Base-by-base conservation (phyloP, 1,284 basidiomycete species). In the Apiotrichum mycotoxinovorans region DNA sequence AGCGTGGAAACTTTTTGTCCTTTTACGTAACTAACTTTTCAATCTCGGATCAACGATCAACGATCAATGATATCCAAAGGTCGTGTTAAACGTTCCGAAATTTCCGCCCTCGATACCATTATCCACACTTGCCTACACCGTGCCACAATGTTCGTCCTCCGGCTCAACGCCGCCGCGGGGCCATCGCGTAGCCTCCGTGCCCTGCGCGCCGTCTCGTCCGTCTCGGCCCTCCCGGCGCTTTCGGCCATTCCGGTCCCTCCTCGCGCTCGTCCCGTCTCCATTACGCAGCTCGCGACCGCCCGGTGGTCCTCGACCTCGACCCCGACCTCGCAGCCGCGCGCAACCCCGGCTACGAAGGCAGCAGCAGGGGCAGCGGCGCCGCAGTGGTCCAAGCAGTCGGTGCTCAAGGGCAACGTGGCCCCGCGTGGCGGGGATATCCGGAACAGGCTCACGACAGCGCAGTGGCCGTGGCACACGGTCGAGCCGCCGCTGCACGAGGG, bases 401-500 rank as follows among this genome's bases (percentile, higher is more conserved):
- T 30, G 7, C 30, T 30, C 30, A 30, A 30, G 30, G 5, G 7
- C 30, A 30, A 5, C 30, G 12, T 30, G 30, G 30, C 7, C n/a
- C 30, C 7, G 30, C 30, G 30, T 12, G 12, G 7, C 30, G 30
- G 30, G 30, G 7, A 30, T 30, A 17, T 27, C 23, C 14, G 18
- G 25, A 22, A 22, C 40, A 44, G 46, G 43, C 45, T 62, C 27
- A 33, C 51, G 12, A 30, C 27, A 12, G 5, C n/a, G 23, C 42
- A 59, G 48, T 63, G 62, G 62, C 62, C 62, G 27, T 63, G 62
- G 62, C 30, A 42, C 27, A 46, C 27, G 18, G 51, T 63, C 33
- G 27, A 37, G 25, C 48, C 52, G 18, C 54, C 60, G 18, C 34
- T 26, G 1, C 25, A 43, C 27, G 27, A 30, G 2, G 54, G 44